These are phyloP conservation scores for Coprinopsis sp. DNA, from an alignment of 768 basidiomycete species.

Conservation along the genomic window DNA sequence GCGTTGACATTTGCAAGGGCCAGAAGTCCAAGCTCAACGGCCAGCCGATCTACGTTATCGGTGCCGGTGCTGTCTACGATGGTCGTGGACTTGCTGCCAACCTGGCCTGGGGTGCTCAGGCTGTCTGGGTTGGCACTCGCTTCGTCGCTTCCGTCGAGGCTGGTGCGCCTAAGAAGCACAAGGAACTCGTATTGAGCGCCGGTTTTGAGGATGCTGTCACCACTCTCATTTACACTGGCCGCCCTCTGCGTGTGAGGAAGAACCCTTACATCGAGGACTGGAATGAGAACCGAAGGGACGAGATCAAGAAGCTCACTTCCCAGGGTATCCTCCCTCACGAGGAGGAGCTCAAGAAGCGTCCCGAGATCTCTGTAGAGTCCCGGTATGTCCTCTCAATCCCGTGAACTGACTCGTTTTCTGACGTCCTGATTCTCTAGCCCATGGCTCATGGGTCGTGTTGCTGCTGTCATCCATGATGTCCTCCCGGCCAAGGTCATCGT, in stretches of 20 bases:
- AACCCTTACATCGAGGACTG: slow-evolving; percentile 85
- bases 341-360: slow-evolving; percentile 70
- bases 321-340: slow-evolving; percentile 79
- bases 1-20: slow-evolving; percentile 79
- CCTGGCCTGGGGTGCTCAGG: slow-evolving; percentile 84
- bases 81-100: slow-evolving; percentile 86
- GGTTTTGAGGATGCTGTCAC: slow-evolving; percentile 75
- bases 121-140: slow-evolving; percentile 82
- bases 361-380: slow-evolving; percentile 67
- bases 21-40: slow-evolving; percentile 77
- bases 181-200: slow-evolving; percentile 67
- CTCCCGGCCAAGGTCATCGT: slow-evolving; percentile 80
- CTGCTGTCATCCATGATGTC: slow-evolving; percentile 68
- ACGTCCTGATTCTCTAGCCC: slow-evolving; percentile 20
- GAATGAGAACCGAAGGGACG: slow-evolving; percentile 67
- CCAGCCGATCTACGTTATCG: slow-evolving; percentile 80
- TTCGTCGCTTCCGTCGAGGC: slow-evolving; percentile 85
- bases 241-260: slow-evolving; percentile 80
- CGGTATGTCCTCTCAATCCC: slow-evolving; percentile 22
- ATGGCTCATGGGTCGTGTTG: slow-evolving; percentile 85
- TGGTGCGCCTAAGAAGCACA: slow-evolving; percentile 78
- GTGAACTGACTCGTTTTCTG: neutral
- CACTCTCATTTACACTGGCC: slow-evolving; percentile 87
- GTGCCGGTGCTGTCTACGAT: slow-evolving; percentile 89
- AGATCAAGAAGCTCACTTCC: slow-evolving; percentile 78